Base-by-base conservation (phyloP, 805 yeast species). In the Kodamaea restingae region DNA sequence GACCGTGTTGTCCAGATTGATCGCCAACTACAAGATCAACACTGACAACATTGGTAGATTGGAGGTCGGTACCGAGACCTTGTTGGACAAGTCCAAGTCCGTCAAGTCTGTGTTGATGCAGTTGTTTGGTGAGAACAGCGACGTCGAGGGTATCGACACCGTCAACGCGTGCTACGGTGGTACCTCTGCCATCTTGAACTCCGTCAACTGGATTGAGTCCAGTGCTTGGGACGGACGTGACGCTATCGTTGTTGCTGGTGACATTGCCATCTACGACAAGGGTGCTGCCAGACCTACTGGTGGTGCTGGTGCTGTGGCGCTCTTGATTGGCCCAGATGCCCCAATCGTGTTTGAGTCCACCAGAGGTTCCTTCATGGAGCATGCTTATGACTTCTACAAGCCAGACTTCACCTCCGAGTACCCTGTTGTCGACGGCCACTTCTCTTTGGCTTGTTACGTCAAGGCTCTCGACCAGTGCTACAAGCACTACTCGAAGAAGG, bases 251-350 rank as follows among this genome's bases (percentile, higher is more conserved):
- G 96, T 91, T 15, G 81, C 93, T 60, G 98, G 97, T 67, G 98
- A 93, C 67, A 93, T 93, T 64, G 98, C 98, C 58, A 82, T 93
- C 52, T 93, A 93, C 68, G 88, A 90, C 55, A 79, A 90, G 70
- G 98, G 98, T 62, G 84, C 95, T 27, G 98, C 98, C 41, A 84
- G 98, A 76, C 98, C 98, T 59, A 93, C 98, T 39, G 98, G 98
- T 65, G 98, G 98, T 72, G 97, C 95, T 40, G 98, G 98, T 61
- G 76, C 95, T 35, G 95, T 91, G 44, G 98, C 98, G 32, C 55
- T 93, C 60, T 79, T 85, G 61, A 86, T 93, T 55, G 98, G 98
- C 37, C 96, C 98, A 38, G 95, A 93, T 60, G 97, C 98, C 29
- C 98, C 98, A 50, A 76, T 93, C 51, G 96, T 87, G 29, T 81